Conservation (phyloP, 2,329 filamentous ascomycete genomes). For the Ophiostoma ips region DNA sequence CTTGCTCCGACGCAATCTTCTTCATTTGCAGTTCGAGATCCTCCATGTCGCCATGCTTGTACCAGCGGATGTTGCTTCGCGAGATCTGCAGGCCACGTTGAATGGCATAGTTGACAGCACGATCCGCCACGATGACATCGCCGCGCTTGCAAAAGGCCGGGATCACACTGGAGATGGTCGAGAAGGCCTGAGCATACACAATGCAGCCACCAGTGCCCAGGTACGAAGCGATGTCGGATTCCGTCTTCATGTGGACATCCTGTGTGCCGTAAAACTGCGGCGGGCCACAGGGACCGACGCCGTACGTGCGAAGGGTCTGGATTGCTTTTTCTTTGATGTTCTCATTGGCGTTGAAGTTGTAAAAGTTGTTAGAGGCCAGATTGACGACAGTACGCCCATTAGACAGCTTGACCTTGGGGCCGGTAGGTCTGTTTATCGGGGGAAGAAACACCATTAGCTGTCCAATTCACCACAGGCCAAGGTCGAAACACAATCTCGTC, state of each 20-base stretch:
- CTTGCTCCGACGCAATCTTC: conserved; percentile 77
- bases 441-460: background rate
- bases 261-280: conserved; percentile 98
- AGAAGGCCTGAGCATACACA: conserved; percentile 91
- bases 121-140: conserved; percentile 92
- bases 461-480: background rate
- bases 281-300: conserved; percentile 90
- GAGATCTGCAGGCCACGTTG: conserved; percentile 90
- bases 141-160: conserved; percentile 94
- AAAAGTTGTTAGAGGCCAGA: conserved; percentile 91
- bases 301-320: conserved; percentile 83
- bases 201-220: conserved; percentile 82
- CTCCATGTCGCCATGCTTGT: conserved; percentile 89
- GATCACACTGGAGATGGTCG: conserved; percentile 92
- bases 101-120: conserved; percentile 83
- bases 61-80: conserved; percentile 84
- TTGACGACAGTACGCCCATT: conserved; percentile 88
- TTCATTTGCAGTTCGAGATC: conserved; percentile 77
- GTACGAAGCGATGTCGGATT: conserved; percentile 83
- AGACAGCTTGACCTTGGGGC: conserved; percentile 75
- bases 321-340: conserved; percentile 90
- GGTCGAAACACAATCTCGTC: no score
- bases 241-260: conserved; percentile 94
- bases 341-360: conserved; percentile 91
- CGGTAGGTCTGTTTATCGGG: conserved; percentile 51